A percentile compares a stretch with the other conserved stretches of the same genome.
phyloP scores from a whole-genome alignment of 73 alveolate species.

The Loxodes magnus region DNA sequence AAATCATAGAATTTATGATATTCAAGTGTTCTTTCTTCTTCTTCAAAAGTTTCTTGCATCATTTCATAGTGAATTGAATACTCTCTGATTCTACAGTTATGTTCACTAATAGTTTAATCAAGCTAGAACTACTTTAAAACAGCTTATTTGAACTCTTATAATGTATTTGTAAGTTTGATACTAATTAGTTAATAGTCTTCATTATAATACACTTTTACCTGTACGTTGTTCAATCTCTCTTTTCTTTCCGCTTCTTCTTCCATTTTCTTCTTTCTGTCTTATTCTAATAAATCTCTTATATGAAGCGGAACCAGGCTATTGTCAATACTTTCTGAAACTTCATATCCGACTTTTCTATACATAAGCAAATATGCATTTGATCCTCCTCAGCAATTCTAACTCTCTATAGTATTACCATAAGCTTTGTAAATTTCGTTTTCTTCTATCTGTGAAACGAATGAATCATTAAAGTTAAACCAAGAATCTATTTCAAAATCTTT shows the following conservation, averaged over 20 bases:
- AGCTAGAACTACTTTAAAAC: constrained; percentile 1
- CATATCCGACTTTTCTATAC: constrained; percentile 6
- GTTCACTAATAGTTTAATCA: background rate
- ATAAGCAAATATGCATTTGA: constrained; percentile 13
- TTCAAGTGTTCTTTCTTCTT: background rate
- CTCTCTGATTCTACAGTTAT: background rate
- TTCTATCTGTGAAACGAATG: constrained; percentile 53
- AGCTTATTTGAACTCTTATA: background rate
- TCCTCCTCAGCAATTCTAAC: background rate
- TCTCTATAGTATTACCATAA: constrained; percentile 35
- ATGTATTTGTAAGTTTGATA: background rate
- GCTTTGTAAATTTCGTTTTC: constrained; percentile 41
- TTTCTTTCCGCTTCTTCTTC: constrained; percentile 1
- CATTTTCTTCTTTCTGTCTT: background rate
- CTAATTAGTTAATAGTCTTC: background rate
- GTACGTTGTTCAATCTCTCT: background rate
- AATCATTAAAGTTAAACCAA: constrained; percentile 83
- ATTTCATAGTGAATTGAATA: background rate
- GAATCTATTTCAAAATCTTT: constrained; percentile 61
- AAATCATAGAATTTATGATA: background rate
- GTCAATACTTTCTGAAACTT: background rate
- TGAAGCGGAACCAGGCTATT: background rate
- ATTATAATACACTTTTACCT: background rate
- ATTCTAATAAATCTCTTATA: background rate
- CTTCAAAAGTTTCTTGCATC: constrained; percentile 6